Evolutionary conservation across 441 rosid genomes (phyloP).

Genomic region (Eruca vesicaria): DNA sequence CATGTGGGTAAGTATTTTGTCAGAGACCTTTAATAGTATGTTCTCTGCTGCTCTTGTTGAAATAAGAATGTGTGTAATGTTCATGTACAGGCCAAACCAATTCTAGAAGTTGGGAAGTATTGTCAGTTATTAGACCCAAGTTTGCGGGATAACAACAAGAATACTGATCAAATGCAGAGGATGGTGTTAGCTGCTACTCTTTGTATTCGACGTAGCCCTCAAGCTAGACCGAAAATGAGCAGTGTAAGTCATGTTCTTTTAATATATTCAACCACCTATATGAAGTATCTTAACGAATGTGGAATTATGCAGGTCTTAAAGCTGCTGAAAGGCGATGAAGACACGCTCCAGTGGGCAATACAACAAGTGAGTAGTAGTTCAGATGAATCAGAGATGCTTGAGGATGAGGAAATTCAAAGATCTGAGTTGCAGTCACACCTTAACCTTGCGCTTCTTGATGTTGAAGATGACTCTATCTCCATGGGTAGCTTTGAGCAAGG

Average conservation of each 20-base stretch:
- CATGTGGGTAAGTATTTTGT: constrained; percentile 66
- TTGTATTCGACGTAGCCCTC: constrained; percentile 62
- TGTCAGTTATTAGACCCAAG: constrained; percentile 54
- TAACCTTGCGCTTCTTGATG: constrained; percentile 55
- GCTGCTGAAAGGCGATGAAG: constrained; percentile 55
- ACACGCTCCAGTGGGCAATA: constrained; percentile 46
- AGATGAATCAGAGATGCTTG: constrained; percentile 47
- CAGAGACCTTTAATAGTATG: not conserved
- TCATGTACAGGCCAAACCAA: constrained; percentile 58
- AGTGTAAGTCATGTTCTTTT: constrained; percentile 38
- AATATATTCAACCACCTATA: not conserved
- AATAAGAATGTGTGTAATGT: not conserved
- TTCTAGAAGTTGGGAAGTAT: constrained; percentile 50
- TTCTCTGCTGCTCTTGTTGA: not conserved
- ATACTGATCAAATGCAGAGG: constrained; percentile 49
- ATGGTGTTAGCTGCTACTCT: constrained; percentile 70
- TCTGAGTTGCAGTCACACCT: constrained; percentile 64
- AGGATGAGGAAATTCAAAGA: constrained; percentile 45
- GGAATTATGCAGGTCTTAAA: constrained; percentile 43
- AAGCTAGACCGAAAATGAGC: constrained; percentile 67
- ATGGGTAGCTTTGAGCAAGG: constrained; percentile 57
- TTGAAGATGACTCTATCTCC: constrained; percentile 56
- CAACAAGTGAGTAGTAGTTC: constrained; percentile 42
- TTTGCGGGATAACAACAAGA: constrained; percentile 38
- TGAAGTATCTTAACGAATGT: not conserved